Conservation (phyloP, 768 basidiomycete genomes). For the Tylopilus rubrobrunneus region DNA sequence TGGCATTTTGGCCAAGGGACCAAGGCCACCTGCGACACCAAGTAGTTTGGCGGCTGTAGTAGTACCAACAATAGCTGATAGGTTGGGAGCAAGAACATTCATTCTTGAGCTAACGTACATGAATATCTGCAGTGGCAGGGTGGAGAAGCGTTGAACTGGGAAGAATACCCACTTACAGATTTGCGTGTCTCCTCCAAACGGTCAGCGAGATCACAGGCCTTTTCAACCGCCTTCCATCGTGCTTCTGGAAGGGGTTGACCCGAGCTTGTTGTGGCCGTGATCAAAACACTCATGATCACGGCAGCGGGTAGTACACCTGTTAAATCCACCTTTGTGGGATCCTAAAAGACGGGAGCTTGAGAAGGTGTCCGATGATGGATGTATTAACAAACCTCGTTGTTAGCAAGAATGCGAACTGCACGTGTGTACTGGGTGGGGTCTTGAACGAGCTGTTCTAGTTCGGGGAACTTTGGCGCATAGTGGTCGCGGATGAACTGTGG, state of each 20-base stretch:
- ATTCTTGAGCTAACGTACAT: slow-evolving; percentile 99
- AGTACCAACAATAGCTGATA: slow-evolving; percentile 97
- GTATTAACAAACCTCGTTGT: slow-evolving; percentile 56
- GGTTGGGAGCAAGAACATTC: slow-evolving; percentile 96
- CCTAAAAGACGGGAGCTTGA: slow-evolving; percentile 39
- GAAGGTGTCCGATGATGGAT: neutral
- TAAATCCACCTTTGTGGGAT: slow-evolving; percentile 83
- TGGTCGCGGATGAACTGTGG: slow-evolving; percentile 94
- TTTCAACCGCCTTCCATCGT: slow-evolving; percentile 78
- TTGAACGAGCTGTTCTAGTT: slow-evolving; percentile 90
- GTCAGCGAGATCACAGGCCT: slow-evolving; percentile 87
- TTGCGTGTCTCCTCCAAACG: slow-evolving; percentile 85
- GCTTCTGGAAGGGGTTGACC: slow-evolving; percentile 67
- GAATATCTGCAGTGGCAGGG: slow-evolving; percentile 66
- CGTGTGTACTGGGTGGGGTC: slow-evolving; percentile 92
- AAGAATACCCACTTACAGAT: slow-evolving; percentile 46
- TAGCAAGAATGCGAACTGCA: slow-evolving; percentile 84
- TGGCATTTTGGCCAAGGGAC: slow-evolving; percentile 90
- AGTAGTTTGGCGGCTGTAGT: slow-evolving; percentile 97
- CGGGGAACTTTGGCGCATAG: slow-evolving; percentile 92
- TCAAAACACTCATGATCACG: slow-evolving; percentile 91
- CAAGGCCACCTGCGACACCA: slow-evolving; percentile 93
- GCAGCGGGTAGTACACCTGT: slow-evolving; percentile 79
- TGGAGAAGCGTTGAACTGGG: neutral
- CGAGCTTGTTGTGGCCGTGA: slow-evolving; percentile 89